A percentile compares a stretch with the other conserved stretches of the same genome.
Conservation (phyloP, 2,329 filamentous ascomycete species). For the Aspergillus piperis region DNA sequence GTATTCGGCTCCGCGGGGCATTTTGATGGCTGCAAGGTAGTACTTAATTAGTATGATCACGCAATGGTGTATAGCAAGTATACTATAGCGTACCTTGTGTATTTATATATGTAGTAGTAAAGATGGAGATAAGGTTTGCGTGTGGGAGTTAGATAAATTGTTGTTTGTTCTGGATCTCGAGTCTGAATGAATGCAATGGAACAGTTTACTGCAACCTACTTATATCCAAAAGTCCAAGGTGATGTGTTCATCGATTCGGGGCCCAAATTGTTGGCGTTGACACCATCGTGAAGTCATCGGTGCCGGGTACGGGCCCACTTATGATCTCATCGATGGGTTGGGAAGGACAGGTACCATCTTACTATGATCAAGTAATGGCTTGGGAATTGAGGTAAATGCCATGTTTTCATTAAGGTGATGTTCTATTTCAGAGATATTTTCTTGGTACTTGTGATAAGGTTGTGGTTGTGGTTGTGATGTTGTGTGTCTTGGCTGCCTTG, state of each 20-base stretch:
- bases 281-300: constrained; percentile 37
- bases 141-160: background rate
- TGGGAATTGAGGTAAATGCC: no score
- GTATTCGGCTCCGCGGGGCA: constrained; percentile 45
- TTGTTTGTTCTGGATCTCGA: background rate
- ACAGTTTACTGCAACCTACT: background rate
- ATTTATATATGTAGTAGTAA: background rate
- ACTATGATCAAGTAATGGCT: no score
- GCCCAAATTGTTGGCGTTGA: constrained; percentile 19
- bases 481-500: no score
- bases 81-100: background rate
- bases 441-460: no score
- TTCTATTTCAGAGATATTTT: no score
- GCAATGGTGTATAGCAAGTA: background rate
- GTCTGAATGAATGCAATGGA: no score
- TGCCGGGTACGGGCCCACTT: constrained; percentile 12
- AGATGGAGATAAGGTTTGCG: background rate
- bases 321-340: constrained; percentile 31
- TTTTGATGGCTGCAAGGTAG: constrained; percentile 22
- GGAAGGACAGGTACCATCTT: background rate
- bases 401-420: no score
- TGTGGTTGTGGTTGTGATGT: no score
- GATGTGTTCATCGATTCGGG: constrained; percentile 1
- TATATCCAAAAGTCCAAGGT: background rate
- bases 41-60: background rate